Evolutionary conservation across 805 yeast genomes (phyloP).

Genomic region (Ogataea kodamae): DNA sequence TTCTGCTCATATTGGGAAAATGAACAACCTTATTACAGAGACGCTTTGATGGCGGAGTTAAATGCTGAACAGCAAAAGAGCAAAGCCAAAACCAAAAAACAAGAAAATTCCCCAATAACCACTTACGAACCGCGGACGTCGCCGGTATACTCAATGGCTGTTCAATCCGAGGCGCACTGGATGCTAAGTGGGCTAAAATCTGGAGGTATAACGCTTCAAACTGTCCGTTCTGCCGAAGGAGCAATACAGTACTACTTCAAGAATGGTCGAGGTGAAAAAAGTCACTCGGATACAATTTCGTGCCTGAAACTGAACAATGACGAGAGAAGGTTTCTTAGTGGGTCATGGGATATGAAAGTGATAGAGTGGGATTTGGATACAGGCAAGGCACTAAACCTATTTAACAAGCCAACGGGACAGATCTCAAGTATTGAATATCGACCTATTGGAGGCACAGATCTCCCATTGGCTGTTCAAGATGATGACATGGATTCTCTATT

Average conservation of each 20-base stretch:
- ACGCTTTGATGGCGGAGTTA: slow-evolving; percentile 32
- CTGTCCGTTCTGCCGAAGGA: slow-evolving; percentile 82
- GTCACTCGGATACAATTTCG: slow-evolving; percentile 74
- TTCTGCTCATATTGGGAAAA: slow-evolving; percentile 90
- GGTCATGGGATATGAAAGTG: slow-evolving; percentile 85
- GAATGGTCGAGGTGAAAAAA: slow-evolving; percentile 28
- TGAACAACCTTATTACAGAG: slow-evolving; percentile 70
- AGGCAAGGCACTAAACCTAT: slow-evolving; percentile 52
- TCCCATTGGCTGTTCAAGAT: slow-evolving; percentile 26
- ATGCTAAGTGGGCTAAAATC: slow-evolving; percentile 72
- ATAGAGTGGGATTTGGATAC: slow-evolving; percentile 82
- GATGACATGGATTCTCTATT: slow-evolving; percentile 19
- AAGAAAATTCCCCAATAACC: slow-evolving; percentile 35
- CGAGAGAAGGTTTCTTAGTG: slow-evolving; percentile 69
- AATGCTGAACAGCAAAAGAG: slow-evolving; percentile 17
- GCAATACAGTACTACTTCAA: slow-evolving; percentile 68
- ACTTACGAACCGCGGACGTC: slow-evolving; percentile 59
- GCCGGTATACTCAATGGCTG: slow-evolving; percentile 87
- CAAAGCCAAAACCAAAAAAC: slow-evolving; percentile 24
- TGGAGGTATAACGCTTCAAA: slow-evolving; percentile 86
- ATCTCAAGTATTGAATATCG: slow-evolving; percentile 71
- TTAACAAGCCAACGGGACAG: slow-evolving; percentile 67
- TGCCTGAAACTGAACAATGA: slow-evolving; percentile 57
- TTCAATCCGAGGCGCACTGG: slow-evolving; percentile 80
- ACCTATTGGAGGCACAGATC: slow-evolving; percentile 51